Evolutionary conservation across 768 basidiomycete genomes (phyloP).

Genomic region (Pholiota molesta): DNA sequence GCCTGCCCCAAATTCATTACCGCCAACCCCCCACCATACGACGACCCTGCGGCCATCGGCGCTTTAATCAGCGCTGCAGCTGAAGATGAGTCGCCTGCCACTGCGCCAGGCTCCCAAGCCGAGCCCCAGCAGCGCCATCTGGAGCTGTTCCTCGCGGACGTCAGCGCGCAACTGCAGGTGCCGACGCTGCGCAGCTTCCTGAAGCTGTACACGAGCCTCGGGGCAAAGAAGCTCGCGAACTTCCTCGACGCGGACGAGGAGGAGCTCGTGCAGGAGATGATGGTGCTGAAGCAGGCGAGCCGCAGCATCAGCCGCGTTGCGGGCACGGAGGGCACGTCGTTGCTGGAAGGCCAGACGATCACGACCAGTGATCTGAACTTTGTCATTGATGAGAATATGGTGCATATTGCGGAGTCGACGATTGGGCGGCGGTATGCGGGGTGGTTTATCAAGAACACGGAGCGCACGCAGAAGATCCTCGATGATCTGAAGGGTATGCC

Average conservation of each 20-base stretch:
- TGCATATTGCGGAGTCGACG: constrained; percentile 94
- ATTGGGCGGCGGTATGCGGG: constrained; percentile 92
- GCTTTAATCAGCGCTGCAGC: constrained; percentile 45
- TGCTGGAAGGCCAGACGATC: constrained; percentile 86
- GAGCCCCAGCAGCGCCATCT: constrained; percentile 89
- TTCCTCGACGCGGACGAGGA: constrained; percentile 94
- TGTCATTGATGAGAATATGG: constrained; percentile 96
- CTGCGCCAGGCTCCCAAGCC: constrained; percentile 33
- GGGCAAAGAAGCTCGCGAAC: constrained; percentile 86
- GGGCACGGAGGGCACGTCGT: constrained; percentile 52
- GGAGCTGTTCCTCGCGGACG: constrained; percentile 81
- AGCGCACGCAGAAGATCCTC: constrained; percentile 85
- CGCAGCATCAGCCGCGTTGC: constrained; percentile 72
- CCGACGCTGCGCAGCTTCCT: constrained; percentile 90
- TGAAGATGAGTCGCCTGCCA: constrained; percentile 35
- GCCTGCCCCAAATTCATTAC: constrained; percentile 97
- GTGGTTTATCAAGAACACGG: constrained; percentile 97
- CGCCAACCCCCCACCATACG: constrained; percentile 93
- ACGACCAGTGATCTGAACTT: constrained; percentile 95
- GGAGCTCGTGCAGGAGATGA: constrained; percentile 93
- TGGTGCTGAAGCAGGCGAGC: constrained; percentile 92
- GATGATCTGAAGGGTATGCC: constrained; percentile 70
- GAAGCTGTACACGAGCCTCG: constrained; percentile 94
- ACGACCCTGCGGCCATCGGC: constrained; percentile 68
- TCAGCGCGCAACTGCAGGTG: constrained; percentile 72